phyloP scores from a whole-genome alignment of 371 early-diverging fungal genomes.

The Mortierella sp. region DNA sequence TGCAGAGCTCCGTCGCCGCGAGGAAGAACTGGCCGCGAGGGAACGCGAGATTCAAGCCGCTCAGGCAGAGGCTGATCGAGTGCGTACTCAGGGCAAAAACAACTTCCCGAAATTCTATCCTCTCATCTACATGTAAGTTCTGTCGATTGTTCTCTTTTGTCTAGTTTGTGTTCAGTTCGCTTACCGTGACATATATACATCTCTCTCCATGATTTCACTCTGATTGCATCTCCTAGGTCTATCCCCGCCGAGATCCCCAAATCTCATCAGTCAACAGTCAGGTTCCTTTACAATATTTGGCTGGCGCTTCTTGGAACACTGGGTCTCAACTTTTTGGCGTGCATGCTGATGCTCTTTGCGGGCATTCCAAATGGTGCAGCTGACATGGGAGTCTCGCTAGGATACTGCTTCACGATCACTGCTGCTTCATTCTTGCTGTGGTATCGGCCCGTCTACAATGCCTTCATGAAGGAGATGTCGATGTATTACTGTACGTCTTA shows the following conservation, averaged over 20 bases:
- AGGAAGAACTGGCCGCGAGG: slow-evolving; percentile 52
- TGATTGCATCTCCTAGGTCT: slow-evolving; percentile 32
- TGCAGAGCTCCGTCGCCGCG: slow-evolving; percentile 48
- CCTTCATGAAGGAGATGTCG: slow-evolving; percentile 88
- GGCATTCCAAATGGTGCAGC: slow-evolving; percentile 76
- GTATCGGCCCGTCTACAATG: slow-evolving; percentile 92
- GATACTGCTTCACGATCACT: slow-evolving; percentile 83
- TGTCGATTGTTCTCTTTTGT: background rate
- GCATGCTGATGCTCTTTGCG: slow-evolving; percentile 74
- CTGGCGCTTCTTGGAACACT: slow-evolving; percentile 78
- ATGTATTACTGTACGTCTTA: slow-evolving; percentile 81
- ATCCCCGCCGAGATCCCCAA: slow-evolving; percentile 75
- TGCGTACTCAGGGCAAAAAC: slow-evolving; percentile 69
- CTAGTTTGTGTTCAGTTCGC: background rate
- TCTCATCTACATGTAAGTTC: slow-evolving; percentile 81
- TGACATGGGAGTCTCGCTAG: slow-evolving; percentile 82
- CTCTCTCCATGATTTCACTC: too few relatives aligned
- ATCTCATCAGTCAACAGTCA: slow-evolving; percentile 70
- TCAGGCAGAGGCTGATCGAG: slow-evolving; percentile 53
- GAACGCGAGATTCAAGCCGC: slow-evolving; percentile 49
- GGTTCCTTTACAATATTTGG: slow-evolving; percentile 83
- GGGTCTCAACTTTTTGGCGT: slow-evolving; percentile 82
- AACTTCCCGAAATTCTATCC: slow-evolving; percentile 91
- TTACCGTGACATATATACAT: background rate
- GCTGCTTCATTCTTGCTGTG: slow-evolving; percentile 85